Conservation (phyloP, 2,329 filamentous ascomycete species). For the Fusarium denticulatum region DNA sequence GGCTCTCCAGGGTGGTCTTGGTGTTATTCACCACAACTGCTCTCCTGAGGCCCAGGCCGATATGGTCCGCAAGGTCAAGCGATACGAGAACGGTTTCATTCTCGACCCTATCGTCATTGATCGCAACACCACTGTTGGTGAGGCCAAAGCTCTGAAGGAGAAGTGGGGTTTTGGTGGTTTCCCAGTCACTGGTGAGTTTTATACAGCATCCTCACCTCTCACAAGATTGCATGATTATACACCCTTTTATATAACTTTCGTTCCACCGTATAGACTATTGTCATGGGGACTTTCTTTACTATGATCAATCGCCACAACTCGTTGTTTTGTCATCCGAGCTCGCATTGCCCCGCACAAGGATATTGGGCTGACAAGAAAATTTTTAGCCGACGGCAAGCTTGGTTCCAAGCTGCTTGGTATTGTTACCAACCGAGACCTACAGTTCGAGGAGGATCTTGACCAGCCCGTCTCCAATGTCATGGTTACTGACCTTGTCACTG, state of each 20-base stretch:
- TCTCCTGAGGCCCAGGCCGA: slow-evolving; percentile 96
- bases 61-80: slow-evolving; percentile 99
- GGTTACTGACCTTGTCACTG: slow-evolving; percentile 94
- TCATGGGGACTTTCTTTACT: slow-evolving; percentile 75
- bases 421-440: slow-evolving; percentile 96
- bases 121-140: slow-evolving; percentile 85
- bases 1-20: slow-evolving; percentile 85
- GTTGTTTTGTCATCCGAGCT: slow-evolving; percentile 11
- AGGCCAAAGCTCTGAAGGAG: slow-evolving; percentile 92
- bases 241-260: slow-evolving; percentile 96
- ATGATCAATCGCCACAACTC: slow-evolving; percentile 45
- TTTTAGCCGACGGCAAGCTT: slow-evolving; percentile 85
- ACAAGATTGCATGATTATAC: slow-evolving; percentile 77
- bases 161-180: slow-evolving; percentile 99
- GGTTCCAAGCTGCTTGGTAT: slow-evolving; percentile 97
- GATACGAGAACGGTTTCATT: slow-evolving; percentile 99
- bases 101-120: slow-evolving; percentile 92
- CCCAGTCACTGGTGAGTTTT: slow-evolving; percentile 91
- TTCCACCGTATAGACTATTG: slow-evolving; percentile 95
- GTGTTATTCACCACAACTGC: slow-evolving; percentile 99
- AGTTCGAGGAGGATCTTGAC: slow-evolving; percentile 84
- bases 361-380: slow-evolving; percentile 36
- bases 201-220: slow-evolving; percentile 5
- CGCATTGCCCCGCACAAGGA: slow-evolving; percentile 23
- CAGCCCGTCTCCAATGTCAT: slow-evolving; percentile 88